These are phyloP conservation scores for Arabis hirsuta DNA, from an alignment of 345 rosid genomes.

Conservation along the genomic window DNA sequence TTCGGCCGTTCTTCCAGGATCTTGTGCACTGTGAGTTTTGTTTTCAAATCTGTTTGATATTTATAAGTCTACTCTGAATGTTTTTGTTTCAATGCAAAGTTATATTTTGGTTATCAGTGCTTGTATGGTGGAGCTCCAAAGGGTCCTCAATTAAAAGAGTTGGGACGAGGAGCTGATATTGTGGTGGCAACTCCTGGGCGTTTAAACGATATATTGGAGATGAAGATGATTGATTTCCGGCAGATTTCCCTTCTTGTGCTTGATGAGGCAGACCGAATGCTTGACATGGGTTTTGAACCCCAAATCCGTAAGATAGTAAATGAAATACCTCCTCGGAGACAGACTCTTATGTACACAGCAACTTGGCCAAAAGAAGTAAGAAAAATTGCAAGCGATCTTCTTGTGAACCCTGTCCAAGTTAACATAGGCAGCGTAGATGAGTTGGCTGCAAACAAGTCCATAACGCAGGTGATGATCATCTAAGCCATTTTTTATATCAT, in stretches of 20 bases:
- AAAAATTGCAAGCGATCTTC: slow-evolving; percentile 90
- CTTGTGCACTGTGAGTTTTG: slow-evolving; percentile 79
- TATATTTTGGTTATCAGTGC: slow-evolving; percentile 58
- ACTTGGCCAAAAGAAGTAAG: slow-evolving; percentile 99
- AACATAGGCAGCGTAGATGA: slow-evolving; percentile 95
- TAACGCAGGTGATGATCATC: slow-evolving; percentile 74
- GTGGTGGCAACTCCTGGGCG: slow-evolving; percentile 99
- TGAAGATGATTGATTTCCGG: slow-evolving; percentile 73
- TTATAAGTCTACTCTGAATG: not conserved
- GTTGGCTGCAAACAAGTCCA: slow-evolving; percentile 94
- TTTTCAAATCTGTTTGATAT: slow-evolving; percentile 17
- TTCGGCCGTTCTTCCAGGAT: slow-evolving; percentile 88
- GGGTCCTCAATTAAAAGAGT: slow-evolving; percentile 79
- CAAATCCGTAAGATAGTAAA: slow-evolving; percentile 97
- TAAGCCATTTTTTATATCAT: not conserved
- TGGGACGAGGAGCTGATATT: slow-evolving; percentile 90
- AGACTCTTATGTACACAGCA: slow-evolving; percentile 97
- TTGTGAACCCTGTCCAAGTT: slow-evolving; percentile 92
- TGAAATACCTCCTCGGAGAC: slow-evolving; percentile 87
- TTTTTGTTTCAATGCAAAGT: slow-evolving; percentile 26
- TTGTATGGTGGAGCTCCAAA: slow-evolving; percentile 99
- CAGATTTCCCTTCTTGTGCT: slow-evolving; percentile 94
- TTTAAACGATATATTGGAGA: slow-evolving; percentile 90
- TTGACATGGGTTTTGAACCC: slow-evolving; percentile 99
- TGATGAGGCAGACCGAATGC: slow-evolving; percentile 99